Evolutionary conservation across 768 basidiomycete species (phyloP), one percentile per base, ranked within the genome.

Genomic region (Russula sp.): DNA sequence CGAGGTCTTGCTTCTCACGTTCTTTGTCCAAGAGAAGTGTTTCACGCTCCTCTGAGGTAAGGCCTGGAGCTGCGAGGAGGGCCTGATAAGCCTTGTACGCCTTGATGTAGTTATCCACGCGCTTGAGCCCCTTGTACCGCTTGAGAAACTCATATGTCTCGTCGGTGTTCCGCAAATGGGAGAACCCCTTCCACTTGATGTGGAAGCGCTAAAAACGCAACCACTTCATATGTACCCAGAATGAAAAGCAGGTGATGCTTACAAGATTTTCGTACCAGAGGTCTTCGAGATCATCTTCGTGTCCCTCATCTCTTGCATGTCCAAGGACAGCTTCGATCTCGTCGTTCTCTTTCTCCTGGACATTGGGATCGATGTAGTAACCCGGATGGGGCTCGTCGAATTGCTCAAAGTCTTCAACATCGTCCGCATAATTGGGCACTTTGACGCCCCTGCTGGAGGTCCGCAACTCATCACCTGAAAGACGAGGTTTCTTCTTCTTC

Each of bases 161-260:
- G 71, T 98, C 96, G n/a, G 97, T 99, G 71, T 99, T 98, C 78
- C 98, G 97, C 16, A 98, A 81, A 72, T 98, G 96, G 10, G 94
- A 97, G 74, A 94, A 98, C 68, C 85, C 86, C 75, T 98, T 98
- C 97, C 97, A 99, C 75, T 99, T 99, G 79, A 99, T 94, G 72
- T 98, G 93, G 79, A 89, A 99, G 55, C 94, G 93, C 94, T 97
- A 70, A 3, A 67, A 62, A 56, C 29, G 58, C 58, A 46, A 43
- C 69, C 35, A 66, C 70, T 63, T 48, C 59, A 55, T 39, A 50
- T 62, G 58, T 39, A 55, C 58, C 22, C 56, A 25, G 56, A 66
- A 61, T 49, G 58, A 59, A 57, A 43, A 36, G 22, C 50, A 16
- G 32, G 34, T 32, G 59, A 34, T 29, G 68, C 67, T 63, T 73